Evolutionary conservation across 805 yeast genomes (phyloP), one percentile per base, ranked within the genome.

Genomic region (Nakazawaea wyomingensis): DNA sequence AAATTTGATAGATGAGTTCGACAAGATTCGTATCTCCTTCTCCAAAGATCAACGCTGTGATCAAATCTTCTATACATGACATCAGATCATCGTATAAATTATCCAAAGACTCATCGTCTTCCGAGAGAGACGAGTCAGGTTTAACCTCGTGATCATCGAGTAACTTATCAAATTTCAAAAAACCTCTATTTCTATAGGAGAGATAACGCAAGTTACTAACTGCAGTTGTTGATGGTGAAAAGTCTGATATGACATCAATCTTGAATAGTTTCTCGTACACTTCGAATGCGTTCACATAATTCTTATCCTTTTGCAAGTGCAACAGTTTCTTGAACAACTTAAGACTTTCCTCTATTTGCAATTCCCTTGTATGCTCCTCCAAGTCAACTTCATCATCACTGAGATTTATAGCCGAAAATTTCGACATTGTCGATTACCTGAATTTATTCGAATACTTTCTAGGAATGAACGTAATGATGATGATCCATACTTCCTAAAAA

Each of bases 341-440:
- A 58, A 84, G 82, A 3, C 96, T 93, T 55, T 85, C 85, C 59
- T 93, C 98, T 17, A 81, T 73, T 63, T 91, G 97, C 19, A 91
- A 67, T 57, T 93, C 99, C 37, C 96, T 69, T 1, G 97, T 84
- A 54, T 89, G 96, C 50, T 88, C 91, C 50, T 90, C 96, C 27
- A 82, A 84, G 49, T 86, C 91, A 28, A 76, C 67, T 39, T 84
- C 86, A 55, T 85, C 95, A 44, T 84, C 91, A 32, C 75, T 75
- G 36, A 82, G 64, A 54, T 91, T 91, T 34, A 90, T 70, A 2
- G 98, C 95, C 26, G 81, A 72, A 59, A 91, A 90, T 2, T 80
- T 67, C 18, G 90, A 82, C 82, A 44, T 44, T 11, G 18, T 17
- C 27, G 10, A 24, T 10, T 24, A 7, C 10, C 7, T 7, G 10